Conservation (phyloP, 306 rosid genomes). For the Lathyrus sativus region DNA sequence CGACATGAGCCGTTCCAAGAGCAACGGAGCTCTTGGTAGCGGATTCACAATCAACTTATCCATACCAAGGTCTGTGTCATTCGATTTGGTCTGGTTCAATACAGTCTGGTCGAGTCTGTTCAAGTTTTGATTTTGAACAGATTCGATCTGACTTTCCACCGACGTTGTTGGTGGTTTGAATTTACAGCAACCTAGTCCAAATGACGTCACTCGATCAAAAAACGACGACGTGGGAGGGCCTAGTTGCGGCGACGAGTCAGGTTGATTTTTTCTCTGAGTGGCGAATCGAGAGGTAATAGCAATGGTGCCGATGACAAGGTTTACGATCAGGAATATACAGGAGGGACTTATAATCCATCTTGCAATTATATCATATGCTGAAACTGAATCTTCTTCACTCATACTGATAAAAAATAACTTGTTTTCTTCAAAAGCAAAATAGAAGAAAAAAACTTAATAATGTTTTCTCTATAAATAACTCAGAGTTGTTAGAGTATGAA, state of each 20-base stretch:
- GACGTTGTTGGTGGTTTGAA: not conserved
- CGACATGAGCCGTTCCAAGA: slow-evolving; percentile 54
- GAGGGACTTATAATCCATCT: slow-evolving; percentile 64
- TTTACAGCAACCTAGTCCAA: slow-evolving; percentile 42
- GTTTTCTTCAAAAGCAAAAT: not conserved
- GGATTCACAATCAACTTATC: not conserved
- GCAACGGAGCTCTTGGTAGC: slow-evolving; percentile 40
- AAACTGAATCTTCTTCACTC: slow-evolving; percentile 3
- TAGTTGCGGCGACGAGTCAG: slow-evolving; percentile 34
- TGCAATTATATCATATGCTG: slow-evolving; percentile 33
- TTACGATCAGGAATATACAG: slow-evolving; percentile 64
- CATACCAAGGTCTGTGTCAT: slow-evolving; percentile 30
- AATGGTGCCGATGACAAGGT: slow-evolving; percentile 67
- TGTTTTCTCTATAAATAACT: not conserved
- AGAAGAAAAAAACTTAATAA: not conserved
- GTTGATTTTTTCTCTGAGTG: slow-evolving; percentile 9
- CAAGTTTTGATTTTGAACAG: not conserved
- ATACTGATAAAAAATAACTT: not conserved
- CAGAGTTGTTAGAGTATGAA: not conserved
- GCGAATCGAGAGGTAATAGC: slow-evolving; percentile 49
- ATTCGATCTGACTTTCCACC: not conserved
- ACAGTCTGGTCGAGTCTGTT: no score
- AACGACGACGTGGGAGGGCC: slow-evolving; percentile 57
- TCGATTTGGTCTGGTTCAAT: slow-evolving; percentile 45
- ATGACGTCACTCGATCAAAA: slow-evolving; percentile 50